phyloP scores from a whole-genome alignment of 202 grass and related monocot genomes.

The Zizania palustris region DNA sequence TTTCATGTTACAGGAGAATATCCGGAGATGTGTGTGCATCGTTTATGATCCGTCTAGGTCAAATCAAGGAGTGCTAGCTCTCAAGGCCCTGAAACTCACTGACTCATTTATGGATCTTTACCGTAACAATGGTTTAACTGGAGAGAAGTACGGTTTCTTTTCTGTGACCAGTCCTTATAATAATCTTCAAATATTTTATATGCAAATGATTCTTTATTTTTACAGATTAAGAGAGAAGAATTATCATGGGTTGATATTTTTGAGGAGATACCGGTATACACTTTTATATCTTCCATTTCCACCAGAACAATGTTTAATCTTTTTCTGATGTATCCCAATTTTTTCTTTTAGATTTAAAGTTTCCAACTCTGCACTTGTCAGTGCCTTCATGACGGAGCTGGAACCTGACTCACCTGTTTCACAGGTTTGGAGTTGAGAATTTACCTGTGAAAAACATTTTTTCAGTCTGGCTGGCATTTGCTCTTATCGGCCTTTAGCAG shows the following conservation, averaged over 20 bases:
- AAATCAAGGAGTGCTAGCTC: conserved; percentile 94
- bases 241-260: conserved; percentile 96
- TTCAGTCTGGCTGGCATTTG: neutral
- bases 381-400: conserved; percentile 98
- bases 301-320: too few species aligned
- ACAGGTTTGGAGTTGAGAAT: conserved; percentile 49
- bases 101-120: conserved; percentile 99
- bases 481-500: neutral
- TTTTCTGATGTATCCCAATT: conserved; percentile 23
- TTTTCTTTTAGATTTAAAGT: conserved; percentile 85
- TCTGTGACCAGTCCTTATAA: conserved; percentile 1
- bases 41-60: conserved; percentile 96
- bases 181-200: conserved; percentile 14
- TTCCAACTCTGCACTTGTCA: conserved; percentile 95
- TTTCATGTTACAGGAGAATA: conserved; percentile 78
- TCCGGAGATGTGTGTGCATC: conserved; percentile 94
- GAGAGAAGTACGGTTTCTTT: conserved; percentile 79
- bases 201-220: conserved; percentile 18
- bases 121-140: conserved; percentile 83
- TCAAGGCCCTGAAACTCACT: conserved; percentile 91
- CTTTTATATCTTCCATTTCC: conserved; percentile 20
- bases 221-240: conserved; percentile 95
- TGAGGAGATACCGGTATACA: conserved; percentile 90
- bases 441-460: conserved; percentile 23
- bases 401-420: conserved; percentile 88